Percentiles rank a stretch among this genome's conserved stretches.
These are phyloP conservation scores for Tolypocladium capitatum DNA, from an alignment of 2,329 filamentous ascomycete species.

Conservation along the genomic window DNA sequence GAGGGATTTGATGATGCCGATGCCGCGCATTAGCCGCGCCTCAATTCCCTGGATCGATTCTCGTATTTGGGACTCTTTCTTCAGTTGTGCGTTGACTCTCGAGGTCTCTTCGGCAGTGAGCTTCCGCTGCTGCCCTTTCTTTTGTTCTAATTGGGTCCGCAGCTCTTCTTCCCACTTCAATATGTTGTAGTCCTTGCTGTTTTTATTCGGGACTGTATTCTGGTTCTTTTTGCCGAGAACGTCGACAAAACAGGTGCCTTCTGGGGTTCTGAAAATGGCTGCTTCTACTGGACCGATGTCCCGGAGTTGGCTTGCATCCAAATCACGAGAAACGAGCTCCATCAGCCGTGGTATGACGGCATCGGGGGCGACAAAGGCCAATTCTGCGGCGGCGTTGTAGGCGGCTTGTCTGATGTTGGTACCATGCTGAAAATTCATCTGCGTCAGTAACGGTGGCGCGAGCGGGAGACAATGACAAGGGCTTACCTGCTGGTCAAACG, in stretches of 20 bases:
- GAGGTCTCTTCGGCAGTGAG: slow-evolving; percentile 76
- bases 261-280: slow-evolving; percentile 82
- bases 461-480: background rate
- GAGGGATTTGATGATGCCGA: slow-evolving; percentile 73
- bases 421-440: slow-evolving; percentile 11
- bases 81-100: slow-evolving; percentile 82
- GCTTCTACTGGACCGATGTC: slow-evolving; percentile 76
- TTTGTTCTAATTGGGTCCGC: slow-evolving; percentile 72
- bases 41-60: slow-evolving; percentile 56
- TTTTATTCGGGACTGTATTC: slow-evolving; percentile 64
- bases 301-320: slow-evolving; percentile 56
- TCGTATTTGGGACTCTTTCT: slow-evolving; percentile 73
- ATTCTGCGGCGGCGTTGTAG: slow-evolving; percentile 73
- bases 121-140: slow-evolving; percentile 86
- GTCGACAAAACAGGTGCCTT: slow-evolving; percentile 80
- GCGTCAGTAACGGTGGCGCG: slow-evolving; percentile 1
- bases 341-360: slow-evolving; percentile 65
- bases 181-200: slow-evolving; percentile 87
- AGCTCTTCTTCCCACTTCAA: slow-evolving; percentile 96
- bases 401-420: slow-evolving; percentile 55
- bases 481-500: slow-evolving; percentile 36
- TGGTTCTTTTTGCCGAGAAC: slow-evolving; percentile 74
- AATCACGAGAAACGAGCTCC: slow-evolving; percentile 57
- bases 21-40: slow-evolving; percentile 62
- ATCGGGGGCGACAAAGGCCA: slow-evolving; percentile 87